phyloP scores from a whole-genome alignment of 345 rosid species.

The Brassica incana region DNA sequence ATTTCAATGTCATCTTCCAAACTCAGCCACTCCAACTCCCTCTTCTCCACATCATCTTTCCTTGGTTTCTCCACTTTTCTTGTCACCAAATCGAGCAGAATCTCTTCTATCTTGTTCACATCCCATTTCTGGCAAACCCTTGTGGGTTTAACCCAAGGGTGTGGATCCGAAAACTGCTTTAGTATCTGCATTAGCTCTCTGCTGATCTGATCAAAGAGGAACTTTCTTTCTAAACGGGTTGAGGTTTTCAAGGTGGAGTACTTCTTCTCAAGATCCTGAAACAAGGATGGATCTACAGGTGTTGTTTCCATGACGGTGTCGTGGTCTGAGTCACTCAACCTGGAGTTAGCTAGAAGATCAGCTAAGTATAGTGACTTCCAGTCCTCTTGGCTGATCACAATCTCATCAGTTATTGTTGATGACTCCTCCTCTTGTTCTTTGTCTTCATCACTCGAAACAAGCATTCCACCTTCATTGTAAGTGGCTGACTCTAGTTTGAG shows the following conservation, averaged over 20 bases:
- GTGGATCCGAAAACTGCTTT: constrained; percentile 48
- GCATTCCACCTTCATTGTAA: constrained; percentile 62
- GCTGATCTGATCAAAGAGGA: constrained; percentile 69
- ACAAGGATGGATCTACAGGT: constrained; percentile 60
- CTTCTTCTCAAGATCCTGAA: constrained; percentile 76
- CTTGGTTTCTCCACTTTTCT: constrained; percentile 42
- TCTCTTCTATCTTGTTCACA: constrained; percentile 45
- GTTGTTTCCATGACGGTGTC: constrained; percentile 47
- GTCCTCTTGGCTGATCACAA: constrained; percentile 31
- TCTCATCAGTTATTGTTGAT: constrained; percentile 37
- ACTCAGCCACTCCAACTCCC: constrained; percentile 58
- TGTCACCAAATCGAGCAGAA: constrained; percentile 44
- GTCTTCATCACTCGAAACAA: constrained; percentile 72
- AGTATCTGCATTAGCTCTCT: constrained; percentile 51
- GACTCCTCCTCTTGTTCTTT: constrained; percentile 40
- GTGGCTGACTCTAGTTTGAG: constrained; percentile 75
- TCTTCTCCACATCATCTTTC: constrained; percentile 44
- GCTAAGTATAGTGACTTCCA: constrained; percentile 56
- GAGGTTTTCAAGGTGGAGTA: constrained; percentile 44
- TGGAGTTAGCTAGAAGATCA: constrained; percentile 54
- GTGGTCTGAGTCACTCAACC: constrained; percentile 46
- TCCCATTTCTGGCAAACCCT: constrained; percentile 43
- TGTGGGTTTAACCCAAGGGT: constrained; percentile 57
- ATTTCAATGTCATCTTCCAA: constrained; percentile 55
- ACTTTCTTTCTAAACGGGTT: constrained; percentile 60